Conservation (phyloP, 192 early-diverging fungal species). For the Backusella tarrabulga region DNA sequence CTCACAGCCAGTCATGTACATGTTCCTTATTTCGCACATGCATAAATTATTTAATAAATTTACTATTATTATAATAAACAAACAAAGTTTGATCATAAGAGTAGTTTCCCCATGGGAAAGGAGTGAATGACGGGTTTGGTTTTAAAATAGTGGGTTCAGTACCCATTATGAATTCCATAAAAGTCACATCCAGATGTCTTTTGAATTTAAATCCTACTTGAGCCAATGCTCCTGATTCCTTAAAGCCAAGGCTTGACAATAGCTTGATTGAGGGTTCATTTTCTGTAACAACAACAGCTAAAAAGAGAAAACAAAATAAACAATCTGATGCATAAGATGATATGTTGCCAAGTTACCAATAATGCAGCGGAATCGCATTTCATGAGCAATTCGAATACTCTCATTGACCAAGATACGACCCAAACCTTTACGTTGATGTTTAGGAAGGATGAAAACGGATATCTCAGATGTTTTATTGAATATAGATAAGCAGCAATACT, state of each 20-base stretch:
- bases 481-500: neutral
- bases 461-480: constrained; percentile 41
- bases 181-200: constrained; percentile 42
- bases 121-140: neutral
- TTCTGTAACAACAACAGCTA: constrained; percentile 44
- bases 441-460: constrained; percentile 43
- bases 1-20: constrained; percentile 30
- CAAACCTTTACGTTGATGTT: constrained; percentile 43
- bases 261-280: constrained; percentile 37
- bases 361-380: constrained; percentile 40
- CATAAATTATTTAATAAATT: neutral
- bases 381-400: constrained; percentile 36
- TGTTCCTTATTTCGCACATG: constrained; percentile 7
- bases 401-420: constrained; percentile 36
- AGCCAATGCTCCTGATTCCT: constrained; percentile 40
- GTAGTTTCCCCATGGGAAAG: neutral
- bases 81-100: too few relatives aligned
- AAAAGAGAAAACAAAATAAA: neutral
- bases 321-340: neutral
- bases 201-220: constrained; percentile 54
- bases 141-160: neutral
- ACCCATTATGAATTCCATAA: constrained; percentile 14
- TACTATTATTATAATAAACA: neutral
- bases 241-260: constrained; percentile 39
- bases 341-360: constrained; percentile 37